These are phyloP conservation scores for Collybia nuda DNA, from an alignment of 768 basidiomycete species.

Conservation along the genomic window DNA sequence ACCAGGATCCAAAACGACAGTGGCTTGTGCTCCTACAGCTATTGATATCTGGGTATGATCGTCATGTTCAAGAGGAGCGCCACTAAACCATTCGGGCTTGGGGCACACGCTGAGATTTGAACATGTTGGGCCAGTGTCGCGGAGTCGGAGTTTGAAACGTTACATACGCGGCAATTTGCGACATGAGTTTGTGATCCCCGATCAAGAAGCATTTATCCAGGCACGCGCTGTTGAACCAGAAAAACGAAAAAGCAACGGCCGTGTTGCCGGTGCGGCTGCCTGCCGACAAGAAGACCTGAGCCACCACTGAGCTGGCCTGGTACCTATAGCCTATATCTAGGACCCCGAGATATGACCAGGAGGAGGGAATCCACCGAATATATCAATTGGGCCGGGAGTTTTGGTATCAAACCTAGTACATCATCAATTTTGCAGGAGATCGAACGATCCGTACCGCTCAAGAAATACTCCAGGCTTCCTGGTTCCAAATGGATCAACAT, in stretches of 20 bases:
- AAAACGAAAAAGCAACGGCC: conserved; percentile 29
- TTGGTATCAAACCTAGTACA: conserved; percentile 1
- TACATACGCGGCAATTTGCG: conserved; percentile 28
- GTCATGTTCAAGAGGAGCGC: conserved; percentile 16
- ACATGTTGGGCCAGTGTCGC: conserved; percentile 13
- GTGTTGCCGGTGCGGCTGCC: conserved; percentile 21
- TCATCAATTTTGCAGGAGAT: too few species aligned
- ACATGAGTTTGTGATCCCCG: conserved; percentile 55
- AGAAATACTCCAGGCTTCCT: conserved; percentile 1
- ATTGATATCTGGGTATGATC: conserved; percentile 1
- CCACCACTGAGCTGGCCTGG: conserved; percentile 1
- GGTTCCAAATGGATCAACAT: conserved; percentile 18
- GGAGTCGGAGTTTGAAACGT: conserved; percentile 17
- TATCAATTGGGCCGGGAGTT: conserved; percentile 9
- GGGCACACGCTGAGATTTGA: not conserved
- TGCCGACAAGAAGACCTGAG: conserved; percentile 6
- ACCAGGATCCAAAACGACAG: not conserved
- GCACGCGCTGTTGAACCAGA: conserved; percentile 24
- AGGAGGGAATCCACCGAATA: conserved; percentile 22
- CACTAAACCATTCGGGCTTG: conserved; percentile 35
- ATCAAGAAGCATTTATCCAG: conserved; percentile 48
- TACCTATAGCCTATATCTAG: too few species aligned
- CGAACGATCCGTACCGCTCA: too few species aligned
- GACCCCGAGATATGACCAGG: conserved; percentile 1
- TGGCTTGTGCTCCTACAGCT: not conserved